These are phyloP conservation scores for Larix kaempferi DNA, from an alignment of 75 land plant species.

Conservation along the genomic window DNA sequence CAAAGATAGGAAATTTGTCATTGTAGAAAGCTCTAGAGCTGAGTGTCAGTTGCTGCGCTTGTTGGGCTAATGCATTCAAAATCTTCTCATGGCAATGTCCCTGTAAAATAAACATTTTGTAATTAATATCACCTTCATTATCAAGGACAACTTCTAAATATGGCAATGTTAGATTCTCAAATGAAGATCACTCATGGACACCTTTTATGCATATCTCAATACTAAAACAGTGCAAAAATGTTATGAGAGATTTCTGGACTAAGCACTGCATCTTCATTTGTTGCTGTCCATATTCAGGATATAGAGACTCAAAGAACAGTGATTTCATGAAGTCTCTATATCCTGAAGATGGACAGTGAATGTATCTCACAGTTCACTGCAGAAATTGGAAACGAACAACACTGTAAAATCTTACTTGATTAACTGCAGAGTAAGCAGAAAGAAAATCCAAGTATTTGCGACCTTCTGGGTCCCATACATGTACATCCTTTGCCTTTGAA, in stretches of 20 bases:
- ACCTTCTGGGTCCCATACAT: constrained; percentile 99
- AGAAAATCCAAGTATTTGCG: constrained; percentile 93
- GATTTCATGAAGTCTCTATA: too few species aligned
- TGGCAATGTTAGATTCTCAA: too few species aligned
- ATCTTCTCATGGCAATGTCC: constrained; percentile 97
- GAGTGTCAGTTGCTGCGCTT: constrained; percentile 79
- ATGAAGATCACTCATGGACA: not conserved
- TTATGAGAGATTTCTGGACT: too few species aligned
- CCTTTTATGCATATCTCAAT: not conserved
- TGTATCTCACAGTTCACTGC: too few species aligned
- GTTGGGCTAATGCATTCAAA: constrained; percentile 77
- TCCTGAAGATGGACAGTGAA: too few species aligned
- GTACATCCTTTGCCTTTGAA: constrained; percentile 80
- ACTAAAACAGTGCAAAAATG: not conserved
- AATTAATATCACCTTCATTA: not conserved
- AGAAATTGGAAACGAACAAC: not conserved
- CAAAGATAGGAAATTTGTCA: constrained; percentile 90
- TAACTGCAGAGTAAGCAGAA: constrained; percentile 99
- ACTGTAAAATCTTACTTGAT: constrained; percentile 57
- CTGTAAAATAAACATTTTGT: constrained; percentile 32
- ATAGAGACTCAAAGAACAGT: too few species aligned
- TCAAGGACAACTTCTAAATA: not conserved
- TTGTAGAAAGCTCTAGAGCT: constrained; percentile 98
- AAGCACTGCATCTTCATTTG: too few species aligned
- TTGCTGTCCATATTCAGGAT: too few species aligned